Conservation (phyloP, 345 rosid species). For the Salix arbutifolia region DNA sequence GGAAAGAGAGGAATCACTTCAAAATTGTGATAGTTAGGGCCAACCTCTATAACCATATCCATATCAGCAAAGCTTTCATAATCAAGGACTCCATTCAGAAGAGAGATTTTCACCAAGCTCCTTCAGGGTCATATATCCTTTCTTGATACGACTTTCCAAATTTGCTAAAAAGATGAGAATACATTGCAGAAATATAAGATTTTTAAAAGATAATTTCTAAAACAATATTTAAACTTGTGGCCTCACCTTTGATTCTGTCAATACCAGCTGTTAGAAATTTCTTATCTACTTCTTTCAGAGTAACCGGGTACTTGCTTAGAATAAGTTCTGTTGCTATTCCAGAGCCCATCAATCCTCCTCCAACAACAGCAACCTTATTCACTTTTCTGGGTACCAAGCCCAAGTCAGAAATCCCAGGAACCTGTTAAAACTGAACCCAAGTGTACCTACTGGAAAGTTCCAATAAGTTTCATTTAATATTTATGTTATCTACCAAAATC, state of each 20-base stretch:
- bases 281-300: background rate
- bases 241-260: slow-evolving; percentile 4
- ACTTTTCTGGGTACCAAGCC: background rate
- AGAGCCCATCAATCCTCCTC: slow-evolving; percentile 6
- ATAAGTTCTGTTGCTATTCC: background rate
- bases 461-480: too few relatives aligned
- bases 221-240: background rate
- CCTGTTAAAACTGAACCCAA: background rate
- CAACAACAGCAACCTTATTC: slow-evolving; percentile 7
- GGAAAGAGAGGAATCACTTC: background rate
- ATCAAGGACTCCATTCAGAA: background rate
- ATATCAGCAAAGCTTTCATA: background rate
- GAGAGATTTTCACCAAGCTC: background rate
- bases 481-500: too few relatives aligned
- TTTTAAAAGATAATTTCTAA: background rate
- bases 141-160: background rate
- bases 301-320: background rate
- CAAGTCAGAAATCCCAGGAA: background rate
- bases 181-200: background rate
- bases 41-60: slow-evolving; percentile 7
- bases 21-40: background rate
- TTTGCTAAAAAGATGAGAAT: background rate
- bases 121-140: background rate
- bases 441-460: too few relatives aligned
- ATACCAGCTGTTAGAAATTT: slow-evolving; percentile 1